Evolutionary conservation across 495 filamentous ascomycete genomes (phyloP).

Genomic region (Patellaria atrata): DNA sequence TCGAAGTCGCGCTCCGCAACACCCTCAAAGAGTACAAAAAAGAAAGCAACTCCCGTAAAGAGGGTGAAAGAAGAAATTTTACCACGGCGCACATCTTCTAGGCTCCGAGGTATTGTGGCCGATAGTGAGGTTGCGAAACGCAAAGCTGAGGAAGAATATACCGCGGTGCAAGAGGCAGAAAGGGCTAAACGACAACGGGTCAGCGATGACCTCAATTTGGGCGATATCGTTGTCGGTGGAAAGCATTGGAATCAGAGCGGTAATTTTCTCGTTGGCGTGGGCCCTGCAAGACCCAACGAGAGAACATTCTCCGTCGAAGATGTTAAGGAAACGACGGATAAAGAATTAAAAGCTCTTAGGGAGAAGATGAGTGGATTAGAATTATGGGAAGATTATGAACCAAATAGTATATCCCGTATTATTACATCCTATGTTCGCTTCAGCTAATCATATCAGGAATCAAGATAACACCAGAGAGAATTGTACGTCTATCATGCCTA

Average conservation of each 20-base stretch:
- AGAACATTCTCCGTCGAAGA: conserved; percentile 71
- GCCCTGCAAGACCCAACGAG: conserved; percentile 59
- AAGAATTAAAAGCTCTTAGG: conserved; percentile 58
- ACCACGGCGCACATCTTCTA: conserved; percentile 50
- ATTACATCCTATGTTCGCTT: conserved; percentile 9
- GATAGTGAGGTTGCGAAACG: conserved; percentile 64
- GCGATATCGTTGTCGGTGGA: conserved; percentile 67
- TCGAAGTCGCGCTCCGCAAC: conserved; percentile 19
- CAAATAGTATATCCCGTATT: conserved; percentile 42
- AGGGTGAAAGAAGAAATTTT: conserved; percentile 31
- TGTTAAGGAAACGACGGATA: conserved; percentile 66
- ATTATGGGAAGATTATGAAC: conserved; percentile 69
- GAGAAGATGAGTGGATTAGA: conserved; percentile 67
- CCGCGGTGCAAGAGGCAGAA: conserved; percentile 44
- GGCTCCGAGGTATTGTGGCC: conserved; percentile 49
- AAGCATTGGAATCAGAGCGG: conserved; percentile 40
- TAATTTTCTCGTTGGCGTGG: conserved; percentile 41
- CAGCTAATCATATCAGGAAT: conserved; percentile 42
- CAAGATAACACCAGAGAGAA: conserved; percentile 81
- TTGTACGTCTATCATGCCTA: conserved; percentile 26
- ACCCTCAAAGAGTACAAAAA: conserved; percentile 27
- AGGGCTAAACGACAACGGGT: conserved; percentile 58
- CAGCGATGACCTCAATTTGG: conserved; percentile 54
- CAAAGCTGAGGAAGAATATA: conserved; percentile 61
- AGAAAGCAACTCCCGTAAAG: conserved; percentile 36